Evolutionary conservation across 805 yeast species (phyloP).

Genomic region (Suhomyces pyralidae): DNA sequence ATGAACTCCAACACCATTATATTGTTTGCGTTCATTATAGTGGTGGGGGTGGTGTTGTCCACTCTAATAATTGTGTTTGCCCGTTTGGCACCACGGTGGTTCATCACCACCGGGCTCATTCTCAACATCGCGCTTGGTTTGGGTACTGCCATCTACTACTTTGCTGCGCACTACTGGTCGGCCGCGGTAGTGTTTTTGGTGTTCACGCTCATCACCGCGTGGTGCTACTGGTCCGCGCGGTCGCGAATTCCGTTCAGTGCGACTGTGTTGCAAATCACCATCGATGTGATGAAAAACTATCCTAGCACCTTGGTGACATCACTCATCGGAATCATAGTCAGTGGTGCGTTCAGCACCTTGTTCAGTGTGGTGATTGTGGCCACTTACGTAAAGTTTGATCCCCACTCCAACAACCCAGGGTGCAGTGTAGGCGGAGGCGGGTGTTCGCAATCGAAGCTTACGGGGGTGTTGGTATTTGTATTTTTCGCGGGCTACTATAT

Average conservation of each 20-base stretch:
- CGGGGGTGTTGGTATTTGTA: constrained; percentile 68
- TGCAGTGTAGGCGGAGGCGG: constrained; percentile 52
- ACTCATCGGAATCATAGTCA: constrained; percentile 53
- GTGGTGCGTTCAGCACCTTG: constrained; percentile 62
- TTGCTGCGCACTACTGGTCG: constrained; percentile 66
- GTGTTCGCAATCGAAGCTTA: constrained; percentile 56
- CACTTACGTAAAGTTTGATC: constrained; percentile 73
- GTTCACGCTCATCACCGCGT: constrained; percentile 62
- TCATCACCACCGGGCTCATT: constrained; percentile 67
- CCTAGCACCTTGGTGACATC: constrained; percentile 69
- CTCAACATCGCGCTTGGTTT: constrained; percentile 65
- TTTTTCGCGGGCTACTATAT: constrained; percentile 82
- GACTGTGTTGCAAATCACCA: constrained; percentile 63
- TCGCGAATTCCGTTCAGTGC: constrained; percentile 72
- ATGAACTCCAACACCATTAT: constrained; percentile 73
- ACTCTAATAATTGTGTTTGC: constrained; percentile 57
- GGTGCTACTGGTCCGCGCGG: constrained; percentile 72
- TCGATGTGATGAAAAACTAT: constrained; percentile 69
- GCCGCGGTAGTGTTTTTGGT: constrained; percentile 75
- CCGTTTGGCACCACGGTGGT: constrained; percentile 58
- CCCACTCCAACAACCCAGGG: constrained; percentile 48
- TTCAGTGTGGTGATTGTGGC: constrained; percentile 70
- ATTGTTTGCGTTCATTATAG: constrained; percentile 62
- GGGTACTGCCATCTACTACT: constrained; percentile 73
- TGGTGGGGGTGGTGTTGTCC: constrained; percentile 59